Evolutionary conservation across 2,329 filamentous ascomycete species (phyloP).

Genomic region (Colletotrichum cuscutae): DNA sequence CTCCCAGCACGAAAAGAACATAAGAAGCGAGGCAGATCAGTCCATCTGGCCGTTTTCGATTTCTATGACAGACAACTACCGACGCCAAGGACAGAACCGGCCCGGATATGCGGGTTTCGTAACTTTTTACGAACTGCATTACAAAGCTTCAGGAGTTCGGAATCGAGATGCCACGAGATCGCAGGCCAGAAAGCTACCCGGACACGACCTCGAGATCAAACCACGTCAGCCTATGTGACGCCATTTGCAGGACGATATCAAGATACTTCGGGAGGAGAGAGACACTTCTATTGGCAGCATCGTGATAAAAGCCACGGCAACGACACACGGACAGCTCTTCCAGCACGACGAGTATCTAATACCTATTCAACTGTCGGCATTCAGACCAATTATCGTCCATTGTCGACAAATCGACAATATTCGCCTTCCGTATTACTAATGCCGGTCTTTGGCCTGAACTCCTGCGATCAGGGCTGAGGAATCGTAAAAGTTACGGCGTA

Average conservation of each 20-base stretch:
- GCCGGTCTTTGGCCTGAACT: conserved; percentile 47
- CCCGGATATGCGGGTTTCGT: conserved; percentile 23
- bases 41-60: conserved; percentile 12
- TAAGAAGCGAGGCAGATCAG: conserved; percentile 31
- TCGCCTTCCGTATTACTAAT: conserved; percentile 47
- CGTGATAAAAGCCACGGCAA: background rate
- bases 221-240: background rate
- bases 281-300: background rate
- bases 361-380: conserved; percentile 45
- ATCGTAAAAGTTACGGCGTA: background rate
- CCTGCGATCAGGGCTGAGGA: background rate
- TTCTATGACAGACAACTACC: conserved; percentile 8
- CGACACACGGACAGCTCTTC: background rate
- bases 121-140: background rate
- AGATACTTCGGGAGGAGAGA: background rate
- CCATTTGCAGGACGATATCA: background rate
- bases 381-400: conserved; percentile 51
- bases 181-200: background rate
- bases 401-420: conserved; percentile 49
- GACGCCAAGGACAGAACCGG: conserved; percentile 19
- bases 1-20: conserved; percentile 4
- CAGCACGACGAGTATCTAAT: background rate
- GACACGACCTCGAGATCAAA: background rate
- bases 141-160: background rate
- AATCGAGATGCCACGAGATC: background rate